phyloP scores from a whole-genome alignment of 2,329 filamentous ascomycete genomes.

The Tolypocladium inflatum region DNA sequence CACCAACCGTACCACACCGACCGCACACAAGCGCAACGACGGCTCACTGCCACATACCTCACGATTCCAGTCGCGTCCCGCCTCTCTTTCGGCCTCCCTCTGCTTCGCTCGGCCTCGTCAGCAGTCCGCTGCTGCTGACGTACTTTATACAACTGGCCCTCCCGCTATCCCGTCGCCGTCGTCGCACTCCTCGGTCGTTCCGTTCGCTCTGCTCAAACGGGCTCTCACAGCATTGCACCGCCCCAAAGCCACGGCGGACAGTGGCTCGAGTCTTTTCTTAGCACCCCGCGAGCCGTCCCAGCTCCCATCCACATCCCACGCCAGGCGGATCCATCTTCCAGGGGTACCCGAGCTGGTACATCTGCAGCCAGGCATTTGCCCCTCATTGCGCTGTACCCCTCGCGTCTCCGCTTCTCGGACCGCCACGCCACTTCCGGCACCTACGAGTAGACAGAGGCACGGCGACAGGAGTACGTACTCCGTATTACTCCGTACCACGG shows the following conservation, averaged over 20 bases:
- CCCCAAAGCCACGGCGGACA: background rate
- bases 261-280: background rate
- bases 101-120: background rate
- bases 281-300: background rate
- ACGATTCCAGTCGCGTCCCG: background rate
- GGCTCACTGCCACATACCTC: background rate
- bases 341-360: background rate
- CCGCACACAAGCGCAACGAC: background rate
- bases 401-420: slow-evolving; percentile 6
- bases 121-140: background rate
- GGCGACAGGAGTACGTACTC: background rate
- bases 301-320: background rate
- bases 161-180: background rate
- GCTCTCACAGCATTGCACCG: background rate
- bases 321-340: slow-evolving; percentile 1
- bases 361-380: background rate
- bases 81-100: background rate
- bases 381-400: background rate
- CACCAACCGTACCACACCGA: background rate
- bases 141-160: background rate
- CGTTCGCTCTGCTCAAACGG: background rate
- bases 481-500: background rate
- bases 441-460: background rate
- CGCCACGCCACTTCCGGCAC: slow-evolving; percentile 9
- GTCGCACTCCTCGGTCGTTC: background rate